A percentile compares a stretch with the other conserved stretches of the same genome.
phyloP scores from a whole-genome alignment of 306 rosid genomes.

The Fagus sylvatica region DNA sequence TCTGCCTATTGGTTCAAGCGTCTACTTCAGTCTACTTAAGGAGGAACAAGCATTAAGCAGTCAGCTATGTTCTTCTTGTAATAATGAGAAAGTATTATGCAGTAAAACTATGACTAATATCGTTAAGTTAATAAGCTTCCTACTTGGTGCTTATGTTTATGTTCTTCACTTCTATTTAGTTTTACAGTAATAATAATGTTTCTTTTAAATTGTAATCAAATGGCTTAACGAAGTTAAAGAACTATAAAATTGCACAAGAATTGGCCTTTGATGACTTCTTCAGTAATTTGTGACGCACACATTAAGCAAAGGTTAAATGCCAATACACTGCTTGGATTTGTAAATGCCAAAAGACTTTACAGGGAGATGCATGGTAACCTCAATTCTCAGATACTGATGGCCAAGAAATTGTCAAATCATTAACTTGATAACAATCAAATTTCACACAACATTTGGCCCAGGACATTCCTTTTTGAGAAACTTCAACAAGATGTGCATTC shows the following conservation, averaged over 20 bases:
- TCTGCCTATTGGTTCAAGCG: constrained; percentile 91
- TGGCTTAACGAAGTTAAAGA: too few relatives aligned
- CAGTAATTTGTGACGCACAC: not conserved
- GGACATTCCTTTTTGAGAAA: not conserved
- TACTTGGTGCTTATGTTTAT: not conserved
- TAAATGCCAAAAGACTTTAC: not conserved
- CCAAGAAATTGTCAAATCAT: not conserved
- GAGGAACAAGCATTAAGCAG: constrained; percentile 43
- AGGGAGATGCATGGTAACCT: not conserved
- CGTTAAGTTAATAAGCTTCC: not conserved
- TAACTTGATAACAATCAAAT: not conserved
- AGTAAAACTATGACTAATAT: not conserved
- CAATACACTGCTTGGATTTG: not conserved
- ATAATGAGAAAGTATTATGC: constrained; percentile 10
- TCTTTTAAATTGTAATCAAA: not conserved
- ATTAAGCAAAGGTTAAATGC: not conserved
- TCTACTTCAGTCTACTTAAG: too few relatives aligned
- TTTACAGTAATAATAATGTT: not conserved
- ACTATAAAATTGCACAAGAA: not conserved
- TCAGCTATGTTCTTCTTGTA: not conserved
- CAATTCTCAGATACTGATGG: not conserved
- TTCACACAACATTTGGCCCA: not conserved
- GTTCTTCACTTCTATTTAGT: not conserved
- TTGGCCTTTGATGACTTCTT: not conserved
- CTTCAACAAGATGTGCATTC: too few relatives aligned